Base-by-base conservation (phyloP, 345 rosid genomes). In the Hirschfeldia incana region DNA sequence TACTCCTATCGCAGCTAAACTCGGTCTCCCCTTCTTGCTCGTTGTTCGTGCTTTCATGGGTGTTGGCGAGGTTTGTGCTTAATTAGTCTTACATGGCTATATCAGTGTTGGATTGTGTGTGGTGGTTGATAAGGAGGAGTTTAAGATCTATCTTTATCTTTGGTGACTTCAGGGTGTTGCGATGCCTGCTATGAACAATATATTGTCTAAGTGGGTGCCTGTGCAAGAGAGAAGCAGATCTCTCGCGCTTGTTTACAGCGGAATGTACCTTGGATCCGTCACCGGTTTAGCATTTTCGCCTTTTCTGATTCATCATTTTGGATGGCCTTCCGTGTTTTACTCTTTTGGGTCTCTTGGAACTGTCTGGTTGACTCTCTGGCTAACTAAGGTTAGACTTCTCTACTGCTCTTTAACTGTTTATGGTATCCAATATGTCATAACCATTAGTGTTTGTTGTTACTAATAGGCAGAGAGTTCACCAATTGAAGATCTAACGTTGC, bases 181-280 rank as follows among this genome's bases (percentile, higher is more conserved):
- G 59, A 90, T 94, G 98, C 97, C 98, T 76, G 98, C 98, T 58
- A 94, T 94, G 98, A 94, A 92, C 73, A 94, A 92, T 76, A 92
- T 94, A 74, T 63, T 94, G 60, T 91, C 98, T 1, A 94, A 91
- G 67, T 94, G 97, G 98, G 93, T 94, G 67, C 97, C 97, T 37
- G 87, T 94, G 64, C 85, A 89, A 62, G 98, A 92, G 84, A 94
- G 98, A 85, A 94, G 97, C 69, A 85, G 98, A 83, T 92, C 98
- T 1, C 85, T 92, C 6, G 97, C 97, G 8, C 84, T 94, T 72
- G 97, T 94, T 30, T 94, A 92, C 78, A 92, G 98, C 59, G 98
- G 97, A 78, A 92, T 94, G 97, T 92, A 92, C 74, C 90, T 94
- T 62, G 97, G 98, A 81, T 94, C 94, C 0, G 98, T 92, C 55